A percentile compares a stretch with the other conserved stretches of the same genome.
Evolutionary conservation across 169 alveolate genomes (phyloP).

Genomic region (Babesia sp.): DNA sequence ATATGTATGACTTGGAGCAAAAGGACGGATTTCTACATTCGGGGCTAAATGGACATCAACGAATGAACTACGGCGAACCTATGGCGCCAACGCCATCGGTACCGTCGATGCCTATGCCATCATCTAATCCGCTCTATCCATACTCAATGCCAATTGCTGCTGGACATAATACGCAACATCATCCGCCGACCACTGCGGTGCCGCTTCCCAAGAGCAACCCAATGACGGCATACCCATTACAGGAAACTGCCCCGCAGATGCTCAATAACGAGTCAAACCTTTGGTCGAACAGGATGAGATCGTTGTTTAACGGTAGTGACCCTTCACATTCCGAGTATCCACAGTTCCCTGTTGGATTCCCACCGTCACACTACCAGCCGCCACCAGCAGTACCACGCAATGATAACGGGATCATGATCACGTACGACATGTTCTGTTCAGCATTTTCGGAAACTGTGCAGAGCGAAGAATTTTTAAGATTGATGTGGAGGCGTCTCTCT

Average conservation of each 20-base stretch:
- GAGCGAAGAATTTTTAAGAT: slow-evolving; percentile 44
- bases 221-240: background rate
- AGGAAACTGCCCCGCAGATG: background rate
- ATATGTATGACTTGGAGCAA: background rate
- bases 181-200: background rate
- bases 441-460: slow-evolving; percentile 37
- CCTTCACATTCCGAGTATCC: background rate
- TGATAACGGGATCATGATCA: slow-evolving; percentile 3
- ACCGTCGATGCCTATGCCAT: background rate
- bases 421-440: slow-evolving; percentile 32
- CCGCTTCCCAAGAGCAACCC: background rate
- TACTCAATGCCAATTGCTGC: background rate
- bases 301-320: background rate
- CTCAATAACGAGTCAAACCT: background rate
- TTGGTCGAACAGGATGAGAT: background rate
- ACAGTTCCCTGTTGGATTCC: background rate
- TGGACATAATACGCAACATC: background rate
- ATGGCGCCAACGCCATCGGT: background rate
- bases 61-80: background rate
- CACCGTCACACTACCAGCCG: background rate
- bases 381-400: background rate
- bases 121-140: background rate
- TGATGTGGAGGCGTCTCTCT: slow-evolving; percentile 43
- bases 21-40: background rate
- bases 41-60: background rate